A percentile compares a stretch with the other conserved stretches of the same genome.
Conservation (phyloP, 1,284 basidiomycete genomes). For the Anthracocystis setariae region DNA sequence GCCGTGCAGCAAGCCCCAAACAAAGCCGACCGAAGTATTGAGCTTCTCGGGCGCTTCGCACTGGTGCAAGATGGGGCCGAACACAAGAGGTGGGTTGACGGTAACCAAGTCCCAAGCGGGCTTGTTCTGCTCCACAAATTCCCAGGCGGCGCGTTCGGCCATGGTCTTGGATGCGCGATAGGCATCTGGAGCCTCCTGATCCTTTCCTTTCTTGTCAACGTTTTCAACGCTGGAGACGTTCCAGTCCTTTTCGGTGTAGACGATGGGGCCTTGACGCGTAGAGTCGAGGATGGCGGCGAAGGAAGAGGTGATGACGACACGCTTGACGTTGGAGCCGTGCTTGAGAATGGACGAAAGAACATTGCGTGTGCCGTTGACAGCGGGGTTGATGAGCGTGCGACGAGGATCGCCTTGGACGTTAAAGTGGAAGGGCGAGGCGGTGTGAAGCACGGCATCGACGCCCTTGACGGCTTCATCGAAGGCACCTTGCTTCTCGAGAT, state of each 20-base stretch:
- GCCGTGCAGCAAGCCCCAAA: constrained; percentile 69
- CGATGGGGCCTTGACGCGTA: constrained; percentile 34
- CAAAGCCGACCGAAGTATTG: constrained; percentile 71
- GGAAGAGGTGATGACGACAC: constrained; percentile 78
- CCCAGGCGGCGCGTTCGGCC: constrained; percentile 73
- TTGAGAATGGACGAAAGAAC: constrained; percentile 73
- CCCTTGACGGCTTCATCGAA: constrained; percentile 78
- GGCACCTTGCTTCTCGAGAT: constrained; percentile 73
- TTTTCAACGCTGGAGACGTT: constrained; percentile 73
- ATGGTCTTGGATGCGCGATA: constrained; percentile 74
- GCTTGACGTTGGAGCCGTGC: constrained; percentile 70
- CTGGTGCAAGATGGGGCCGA: constrained; percentile 72
- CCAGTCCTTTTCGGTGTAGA: constrained; percentile 74
- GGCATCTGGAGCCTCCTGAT: constrained; percentile 70
- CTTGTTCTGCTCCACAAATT: constrained; percentile 55
- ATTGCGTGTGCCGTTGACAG: constrained; percentile 74
- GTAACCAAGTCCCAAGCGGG: constrained; percentile 51
- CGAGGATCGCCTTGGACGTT: constrained; percentile 59
- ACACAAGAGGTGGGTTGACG: constrained; percentile 54
- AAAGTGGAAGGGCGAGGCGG: constrained; percentile 72
- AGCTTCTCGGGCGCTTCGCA: constrained; percentile 70
- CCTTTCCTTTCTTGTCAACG: constrained; percentile 47
- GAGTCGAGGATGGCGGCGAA: constrained; percentile 71
- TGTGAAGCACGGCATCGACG: constrained; percentile 75
- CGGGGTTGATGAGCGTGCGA: constrained; percentile 73